A percentile compares a stretch with the other conserved stretches of the same genome.
phyloP scores from a whole-genome alignment of 371 early-diverging fungal genomes.

The Apophysomyces sp. region DNA sequence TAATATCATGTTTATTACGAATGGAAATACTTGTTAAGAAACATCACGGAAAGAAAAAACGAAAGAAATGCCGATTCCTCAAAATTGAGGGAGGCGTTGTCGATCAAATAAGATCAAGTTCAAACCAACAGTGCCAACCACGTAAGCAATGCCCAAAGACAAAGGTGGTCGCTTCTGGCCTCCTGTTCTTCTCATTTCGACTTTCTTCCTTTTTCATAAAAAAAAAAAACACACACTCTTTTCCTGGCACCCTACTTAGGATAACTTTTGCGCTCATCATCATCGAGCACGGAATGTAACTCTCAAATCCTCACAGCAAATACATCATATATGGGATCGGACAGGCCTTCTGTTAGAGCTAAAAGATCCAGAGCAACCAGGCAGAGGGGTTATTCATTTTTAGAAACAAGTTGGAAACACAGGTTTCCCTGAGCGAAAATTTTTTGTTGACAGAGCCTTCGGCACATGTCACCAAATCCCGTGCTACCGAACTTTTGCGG shows the following conservation, averaged over 20 bases:
- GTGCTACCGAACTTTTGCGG: too few relatives aligned
- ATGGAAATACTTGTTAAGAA: too few relatives aligned
- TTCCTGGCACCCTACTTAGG: not conserved
- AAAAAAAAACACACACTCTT: not conserved
- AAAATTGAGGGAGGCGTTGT: not conserved
- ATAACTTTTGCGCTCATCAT: not conserved
- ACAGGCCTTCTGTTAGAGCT: not conserved
- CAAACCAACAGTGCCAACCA: constrained; percentile 3
- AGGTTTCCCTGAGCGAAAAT: too few relatives aligned
- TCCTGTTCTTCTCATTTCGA: constrained; percentile 3
- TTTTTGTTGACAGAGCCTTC: too few relatives aligned
- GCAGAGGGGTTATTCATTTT: not conserved
- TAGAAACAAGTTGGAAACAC: too few relatives aligned
- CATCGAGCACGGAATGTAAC: not conserved
- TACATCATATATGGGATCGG: not conserved
- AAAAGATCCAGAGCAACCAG: not conserved
- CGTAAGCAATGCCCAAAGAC: not conserved
- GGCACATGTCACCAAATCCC: too few relatives aligned
- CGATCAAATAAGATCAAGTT: constrained; percentile 3
- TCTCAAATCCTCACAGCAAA: constrained; percentile 1
- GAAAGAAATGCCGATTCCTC: not conserved
- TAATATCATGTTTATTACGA: not conserved
- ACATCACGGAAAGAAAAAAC: not conserved
- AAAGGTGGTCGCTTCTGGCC: not conserved
- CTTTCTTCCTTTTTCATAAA: not conserved